Percentiles rank a stretch among this genome's conserved stretches.
These are phyloP conservation scores for Uromyces viciae-fabae DNA, from an alignment of 1,284 basidiomycete genomes.

Conservation along the genomic window DNA sequence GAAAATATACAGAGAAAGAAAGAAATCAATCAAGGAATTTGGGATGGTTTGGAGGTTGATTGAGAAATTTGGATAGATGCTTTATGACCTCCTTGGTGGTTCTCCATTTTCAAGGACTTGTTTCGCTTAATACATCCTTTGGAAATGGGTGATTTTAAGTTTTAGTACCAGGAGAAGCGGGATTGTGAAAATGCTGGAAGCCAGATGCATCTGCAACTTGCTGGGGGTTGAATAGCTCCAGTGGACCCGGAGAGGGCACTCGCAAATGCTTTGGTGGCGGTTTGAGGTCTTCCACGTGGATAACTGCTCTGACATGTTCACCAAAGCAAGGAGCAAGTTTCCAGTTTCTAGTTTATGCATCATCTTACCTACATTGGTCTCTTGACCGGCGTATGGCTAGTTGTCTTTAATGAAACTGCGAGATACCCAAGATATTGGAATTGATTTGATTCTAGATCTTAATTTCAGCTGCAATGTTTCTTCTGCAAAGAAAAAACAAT, in stretches of 20 bases:
- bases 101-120: constrained; percentile 44
- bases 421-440: no score
- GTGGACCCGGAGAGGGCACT: constrained; percentile 26
- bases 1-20: no score
- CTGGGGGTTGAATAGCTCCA: constrained; percentile 33
- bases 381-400: no score
- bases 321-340: constrained; percentile 35
- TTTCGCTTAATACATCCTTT: constrained; percentile 48
- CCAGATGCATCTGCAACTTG: constrained; percentile 43
- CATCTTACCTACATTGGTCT: no score
- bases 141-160: constrained; percentile 48
- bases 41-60: constrained; percentile 45
- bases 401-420: no score
- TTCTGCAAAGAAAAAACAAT: no score
- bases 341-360: no score
- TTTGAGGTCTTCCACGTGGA: constrained; percentile 53
- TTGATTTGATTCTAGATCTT: no score
- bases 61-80: constrained; percentile 47
- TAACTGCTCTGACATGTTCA: constrained; percentile 49
- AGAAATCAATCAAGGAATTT: no score
- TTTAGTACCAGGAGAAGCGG: constrained; percentile 48
- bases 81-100: constrained; percentile 14
- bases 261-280: constrained; percentile 51
- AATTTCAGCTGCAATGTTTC: no score
- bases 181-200: constrained; percentile 44